These are phyloP conservation scores for Rehmannia glutinosa DNA, from an alignment of 257 asterid species.

Conservation along the genomic window DNA sequence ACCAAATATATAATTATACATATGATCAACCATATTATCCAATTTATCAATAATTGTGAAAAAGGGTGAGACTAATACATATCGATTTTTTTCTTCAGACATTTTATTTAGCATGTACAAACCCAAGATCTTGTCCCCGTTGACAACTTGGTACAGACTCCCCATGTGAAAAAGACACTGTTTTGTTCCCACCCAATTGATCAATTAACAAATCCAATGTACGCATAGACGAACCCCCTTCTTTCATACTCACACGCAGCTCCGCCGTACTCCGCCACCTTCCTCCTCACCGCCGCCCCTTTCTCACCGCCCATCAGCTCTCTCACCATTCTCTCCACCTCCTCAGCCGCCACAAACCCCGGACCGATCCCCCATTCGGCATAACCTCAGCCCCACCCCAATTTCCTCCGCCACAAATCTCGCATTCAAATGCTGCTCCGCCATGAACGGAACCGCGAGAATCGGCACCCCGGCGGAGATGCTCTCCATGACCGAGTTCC, in stretches of 20 bases:
- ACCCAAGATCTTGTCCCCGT: background rate
- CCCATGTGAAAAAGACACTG: background rate
- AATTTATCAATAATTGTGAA: too few species aligned
- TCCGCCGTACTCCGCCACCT: slow-evolving; percentile 24
- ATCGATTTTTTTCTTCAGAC: too few species aligned
- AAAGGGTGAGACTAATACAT: too few species aligned
- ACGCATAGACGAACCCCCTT: slow-evolving; percentile 51
- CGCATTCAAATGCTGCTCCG: slow-evolving; percentile 72
- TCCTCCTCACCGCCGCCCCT: slow-evolving; percentile 41
- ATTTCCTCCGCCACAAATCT: slow-evolving; percentile 45
- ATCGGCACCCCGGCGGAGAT: slow-evolving; percentile 52
- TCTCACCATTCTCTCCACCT: slow-evolving; percentile 46
- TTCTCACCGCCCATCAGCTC: slow-evolving; percentile 41
- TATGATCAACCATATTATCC: too few species aligned
- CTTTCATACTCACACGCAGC: slow-evolving; percentile 37
- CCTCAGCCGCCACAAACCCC: slow-evolving; percentile 53
- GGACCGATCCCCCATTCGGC: slow-evolving; percentile 39
- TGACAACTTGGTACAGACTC: background rate
- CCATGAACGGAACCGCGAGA: slow-evolving; percentile 64
- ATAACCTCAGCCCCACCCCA: slow-evolving; percentile 46
- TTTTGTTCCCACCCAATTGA: slow-evolving; percentile 12
- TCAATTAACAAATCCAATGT: slow-evolving; percentile 35
- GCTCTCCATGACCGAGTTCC: slow-evolving; percentile 73
- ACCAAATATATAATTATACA: too few species aligned
- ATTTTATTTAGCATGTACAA: too few species aligned